Evolutionary conservation across 2,329 filamentous ascomycete genomes (phyloP).

Genomic region (Botryotinia globosa): DNA sequence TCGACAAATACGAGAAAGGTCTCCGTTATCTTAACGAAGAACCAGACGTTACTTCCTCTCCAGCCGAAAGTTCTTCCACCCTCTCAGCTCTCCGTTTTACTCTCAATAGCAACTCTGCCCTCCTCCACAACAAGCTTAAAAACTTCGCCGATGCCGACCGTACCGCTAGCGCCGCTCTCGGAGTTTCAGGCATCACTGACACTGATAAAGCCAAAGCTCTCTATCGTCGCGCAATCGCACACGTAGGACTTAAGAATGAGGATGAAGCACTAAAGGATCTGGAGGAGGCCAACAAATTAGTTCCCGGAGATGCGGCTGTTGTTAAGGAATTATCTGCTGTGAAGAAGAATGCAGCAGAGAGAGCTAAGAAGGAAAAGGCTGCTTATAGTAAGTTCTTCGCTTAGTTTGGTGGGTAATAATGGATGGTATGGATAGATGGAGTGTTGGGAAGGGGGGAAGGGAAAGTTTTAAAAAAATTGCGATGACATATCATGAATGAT

Average conservation of each 20-base stretch:
- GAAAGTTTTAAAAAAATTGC: not conserved
- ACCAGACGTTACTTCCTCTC: constrained; percentile 69
- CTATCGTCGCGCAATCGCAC: constrained; percentile 78
- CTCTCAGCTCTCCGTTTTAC: constrained; percentile 76
- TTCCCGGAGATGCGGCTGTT: constrained; percentile 72
- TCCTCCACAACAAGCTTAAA: constrained; percentile 79
- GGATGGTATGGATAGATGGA: constrained; percentile 5
- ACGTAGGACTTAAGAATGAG: constrained; percentile 75
- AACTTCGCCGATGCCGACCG: constrained; percentile 67
- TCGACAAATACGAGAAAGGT: constrained; percentile 94
- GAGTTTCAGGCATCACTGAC: constrained; percentile 62
- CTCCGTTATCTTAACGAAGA: constrained; percentile 86
- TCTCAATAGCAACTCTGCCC: constrained; percentile 83
- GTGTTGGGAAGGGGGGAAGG: not conserved
- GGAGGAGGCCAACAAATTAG: constrained; percentile 69
- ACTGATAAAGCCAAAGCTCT: constrained; percentile 85
- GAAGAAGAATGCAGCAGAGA: constrained; percentile 71
- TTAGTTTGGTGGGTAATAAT: constrained; percentile 21
- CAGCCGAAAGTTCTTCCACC: constrained; percentile 62
- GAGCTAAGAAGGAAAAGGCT: constrained; percentile 84
- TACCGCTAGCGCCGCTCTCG: constrained; percentile 71
- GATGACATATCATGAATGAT: constrained; percentile 11
- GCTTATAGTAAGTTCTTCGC: constrained; percentile 87
- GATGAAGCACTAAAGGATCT: constrained; percentile 76
- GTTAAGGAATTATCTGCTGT: constrained; percentile 71